A percentile compares a stretch with the other conserved stretches of the same genome.
Evolutionary conservation across 805 yeast species (phyloP).

Genomic region (Kurtzmaniella fragi): DNA sequence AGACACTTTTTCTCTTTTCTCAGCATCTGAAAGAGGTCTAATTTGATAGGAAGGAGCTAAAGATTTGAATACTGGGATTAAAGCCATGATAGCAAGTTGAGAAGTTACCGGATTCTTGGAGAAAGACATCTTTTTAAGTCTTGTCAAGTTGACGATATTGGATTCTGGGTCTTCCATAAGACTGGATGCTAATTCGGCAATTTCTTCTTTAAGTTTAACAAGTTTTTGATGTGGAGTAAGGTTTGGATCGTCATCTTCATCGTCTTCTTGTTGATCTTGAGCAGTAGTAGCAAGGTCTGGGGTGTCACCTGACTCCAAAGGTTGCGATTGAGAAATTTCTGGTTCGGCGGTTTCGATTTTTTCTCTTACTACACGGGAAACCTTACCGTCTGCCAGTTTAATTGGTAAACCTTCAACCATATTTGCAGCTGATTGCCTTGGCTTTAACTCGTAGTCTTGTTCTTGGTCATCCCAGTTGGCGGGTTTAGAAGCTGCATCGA

Average conservation of each 20-base stretch:
- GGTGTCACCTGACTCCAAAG: conserved; percentile 16
- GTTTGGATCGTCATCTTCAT: conserved; percentile 41
- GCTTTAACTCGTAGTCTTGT: conserved; percentile 70
- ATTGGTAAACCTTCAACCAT: conserved; percentile 76
- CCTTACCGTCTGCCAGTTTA: conserved; percentile 61
- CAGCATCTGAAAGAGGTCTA: conserved; percentile 75
- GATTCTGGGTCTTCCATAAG: conserved; percentile 89
- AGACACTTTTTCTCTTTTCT: conserved; percentile 74
- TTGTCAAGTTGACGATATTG: conserved; percentile 56
- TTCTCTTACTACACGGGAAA: conserved; percentile 59
- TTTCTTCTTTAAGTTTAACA: conserved; percentile 66
- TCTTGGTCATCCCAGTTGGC: conserved; percentile 66
- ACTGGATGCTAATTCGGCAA: conserved; percentile 75
- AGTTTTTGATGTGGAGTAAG: conserved; percentile 50
- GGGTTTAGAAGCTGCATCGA: conserved; percentile 2
- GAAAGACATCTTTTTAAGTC: conserved; percentile 64
- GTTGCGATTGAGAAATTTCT: conserved; percentile 11
- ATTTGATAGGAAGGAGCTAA: conserved; percentile 87
- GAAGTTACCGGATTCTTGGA: conserved; percentile 62
- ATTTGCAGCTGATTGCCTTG: conserved; percentile 49
- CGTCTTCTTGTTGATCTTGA: conserved; percentile 18
- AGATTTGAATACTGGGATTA: conserved; percentile 79
- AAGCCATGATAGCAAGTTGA: conserved; percentile 69
- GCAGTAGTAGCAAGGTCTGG: too few species aligned
- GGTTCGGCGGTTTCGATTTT: conserved; percentile 11